Conservation (phyloP, 345 rosid genomes). For the Carallia brachiata region DNA sequence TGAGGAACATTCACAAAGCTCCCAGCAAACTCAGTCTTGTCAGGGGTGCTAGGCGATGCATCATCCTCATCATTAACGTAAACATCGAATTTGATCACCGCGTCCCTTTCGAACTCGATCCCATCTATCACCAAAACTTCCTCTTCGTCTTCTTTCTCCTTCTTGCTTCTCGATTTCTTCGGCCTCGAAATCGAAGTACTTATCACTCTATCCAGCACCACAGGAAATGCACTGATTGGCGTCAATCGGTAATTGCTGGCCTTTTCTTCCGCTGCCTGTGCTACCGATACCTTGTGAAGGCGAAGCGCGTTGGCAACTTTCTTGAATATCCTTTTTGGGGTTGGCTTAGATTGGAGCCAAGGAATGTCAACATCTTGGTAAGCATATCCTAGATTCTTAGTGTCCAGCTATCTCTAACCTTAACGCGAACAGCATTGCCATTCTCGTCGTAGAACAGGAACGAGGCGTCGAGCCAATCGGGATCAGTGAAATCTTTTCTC, state of each 20-base stretch:
- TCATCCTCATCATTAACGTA: constrained; percentile 50
- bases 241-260: neutral
- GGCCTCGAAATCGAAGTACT: constrained; percentile 41
- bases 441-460: constrained; percentile 65
- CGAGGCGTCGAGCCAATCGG: constrained; percentile 52
- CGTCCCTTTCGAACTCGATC: constrained; percentile 36
- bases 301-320: constrained; percentile 15
- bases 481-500: constrained; percentile 39
- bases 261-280: constrained; percentile 32
- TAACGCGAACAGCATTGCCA: constrained; percentile 49
- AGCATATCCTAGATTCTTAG: constrained; percentile 31
- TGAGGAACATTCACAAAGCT: constrained; percentile 55
- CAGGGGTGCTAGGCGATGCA: constrained; percentile 17
- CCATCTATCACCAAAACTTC: constrained; percentile 46
- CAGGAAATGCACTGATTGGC: constrained; percentile 29
- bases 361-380: constrained; percentile 54
- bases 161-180: constrained; percentile 44
- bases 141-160: constrained; percentile 57
- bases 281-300: constrained; percentile 25
- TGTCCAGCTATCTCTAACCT: constrained; percentile 45
- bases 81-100: constrained; percentile 42
- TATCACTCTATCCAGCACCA: constrained; percentile 30
- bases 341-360: constrained; percentile 51
- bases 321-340: constrained; percentile 32
- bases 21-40: constrained; percentile 53